These are phyloP conservation scores for Russula dissimulans DNA, from an alignment of 768 basidiomycete species.

Conservation along the genomic window DNA sequence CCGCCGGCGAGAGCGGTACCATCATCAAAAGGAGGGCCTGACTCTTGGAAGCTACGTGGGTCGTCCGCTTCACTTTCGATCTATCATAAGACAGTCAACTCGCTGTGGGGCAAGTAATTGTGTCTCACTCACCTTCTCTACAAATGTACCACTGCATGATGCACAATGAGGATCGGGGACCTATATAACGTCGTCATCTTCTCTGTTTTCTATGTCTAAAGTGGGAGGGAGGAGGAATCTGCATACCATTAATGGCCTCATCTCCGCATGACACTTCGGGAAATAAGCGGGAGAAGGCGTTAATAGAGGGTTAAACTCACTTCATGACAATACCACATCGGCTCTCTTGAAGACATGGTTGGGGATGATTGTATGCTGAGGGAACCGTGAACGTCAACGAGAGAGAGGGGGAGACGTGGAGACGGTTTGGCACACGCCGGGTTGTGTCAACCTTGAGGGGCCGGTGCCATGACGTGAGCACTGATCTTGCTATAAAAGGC, in stretches of 20 bases:
- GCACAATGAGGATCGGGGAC: conserved; percentile 77
- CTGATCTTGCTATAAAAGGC: conserved; percentile 2
- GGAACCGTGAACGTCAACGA: conserved; percentile 12
- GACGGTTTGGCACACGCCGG: not conserved
- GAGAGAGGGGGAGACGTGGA: not conserved
- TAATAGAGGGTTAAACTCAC: conserved; percentile 28
- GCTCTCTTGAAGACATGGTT: conserved; percentile 59
- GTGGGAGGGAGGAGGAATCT: not conserved
- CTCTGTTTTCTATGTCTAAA: conserved; percentile 6
- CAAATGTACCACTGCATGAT: conserved; percentile 72
- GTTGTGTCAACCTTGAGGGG: conserved; percentile 1
- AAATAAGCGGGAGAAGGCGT: conserved; percentile 5
- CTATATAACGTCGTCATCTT: conserved; percentile 29
- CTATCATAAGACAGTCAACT: conserved; percentile 29
- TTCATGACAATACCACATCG: conserved; percentile 75
- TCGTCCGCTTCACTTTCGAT: conserved; percentile 69
- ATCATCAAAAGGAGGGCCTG: conserved; percentile 25
- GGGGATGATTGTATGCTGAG: conserved; percentile 4
- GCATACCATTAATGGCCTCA: conserved; percentile 75
- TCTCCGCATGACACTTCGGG: conserved; percentile 74
- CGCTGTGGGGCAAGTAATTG: not conserved
- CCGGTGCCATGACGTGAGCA: conserved; percentile 7
- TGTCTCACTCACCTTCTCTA: conserved; percentile 53
- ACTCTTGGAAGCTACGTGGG: conserved; percentile 54
- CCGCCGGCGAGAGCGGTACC: conserved; percentile 17